Conservation (phyloP, 2,329 filamentous ascomycete genomes). For the Elsinoe ampelina region DNA sequence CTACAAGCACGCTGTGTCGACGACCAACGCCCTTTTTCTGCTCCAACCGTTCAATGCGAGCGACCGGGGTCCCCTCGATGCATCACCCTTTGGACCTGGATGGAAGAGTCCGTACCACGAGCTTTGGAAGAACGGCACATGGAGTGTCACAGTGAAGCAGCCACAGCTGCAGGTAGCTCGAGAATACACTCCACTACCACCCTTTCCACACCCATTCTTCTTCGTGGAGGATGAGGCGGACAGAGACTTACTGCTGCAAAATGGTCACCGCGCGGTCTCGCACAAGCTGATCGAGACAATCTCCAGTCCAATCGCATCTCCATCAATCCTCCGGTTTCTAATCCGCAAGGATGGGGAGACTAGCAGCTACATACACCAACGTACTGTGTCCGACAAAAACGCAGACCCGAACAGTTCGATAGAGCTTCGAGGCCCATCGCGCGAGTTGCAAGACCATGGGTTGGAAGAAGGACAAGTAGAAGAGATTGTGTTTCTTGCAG, state of each 20-base stretch:
- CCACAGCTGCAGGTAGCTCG: constrained; percentile 86
- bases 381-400: neutral
- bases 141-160: constrained; percentile 90
- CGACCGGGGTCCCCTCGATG: neutral
- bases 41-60: constrained; percentile 36
- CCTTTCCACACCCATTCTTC: constrained; percentile 22
- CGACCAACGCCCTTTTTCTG: constrained; percentile 60
- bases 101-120: constrained; percentile 13
- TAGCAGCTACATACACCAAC: neutral
- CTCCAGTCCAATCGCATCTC: constrained; percentile 59
- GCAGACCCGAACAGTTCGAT: constrained; percentile 35
- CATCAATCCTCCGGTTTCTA: neutral
- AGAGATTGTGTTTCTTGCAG: constrained; percentile 73
- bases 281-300: constrained; percentile 63
- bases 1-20: constrained; percentile 52
- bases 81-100: neutral
- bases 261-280: neutral
- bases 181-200: constrained; percentile 81
- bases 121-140: constrained; percentile 30
- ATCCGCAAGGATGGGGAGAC: constrained; percentile 10
- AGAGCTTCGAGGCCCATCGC: constrained; percentile 68
- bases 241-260: constrained; percentile 39
- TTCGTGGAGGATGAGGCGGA: constrained; percentile 19
- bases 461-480: constrained; percentile 31
- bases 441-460: constrained; percentile 46